A percentile compares a stretch with the other conserved stretches of the same genome.
Evolutionary conservation across 768 basidiomycete genomes (phyloP).

Genomic region (Cystobasidium tubakii): DNA sequence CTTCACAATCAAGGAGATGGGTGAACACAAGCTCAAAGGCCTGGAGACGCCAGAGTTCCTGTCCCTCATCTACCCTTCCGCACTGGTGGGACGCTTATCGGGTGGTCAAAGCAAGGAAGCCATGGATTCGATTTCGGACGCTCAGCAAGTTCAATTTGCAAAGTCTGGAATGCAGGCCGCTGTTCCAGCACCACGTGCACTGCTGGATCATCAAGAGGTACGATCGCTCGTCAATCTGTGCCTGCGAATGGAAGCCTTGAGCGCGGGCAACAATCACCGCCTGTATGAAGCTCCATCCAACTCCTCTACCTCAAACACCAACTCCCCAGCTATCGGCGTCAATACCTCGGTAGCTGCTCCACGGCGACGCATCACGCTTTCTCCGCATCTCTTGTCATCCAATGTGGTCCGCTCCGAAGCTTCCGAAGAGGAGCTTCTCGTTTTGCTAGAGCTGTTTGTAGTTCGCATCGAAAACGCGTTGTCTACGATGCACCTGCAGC

Average conservation of each 20-base stretch:
- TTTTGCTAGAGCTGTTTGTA: constrained; percentile 42
- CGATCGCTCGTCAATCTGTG: constrained; percentile 17
- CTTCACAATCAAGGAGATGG: constrained; percentile 65
- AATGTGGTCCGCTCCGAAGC: constrained; percentile 40
- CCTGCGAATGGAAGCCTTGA: constrained; percentile 35
- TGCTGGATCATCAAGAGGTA: constrained; percentile 32
- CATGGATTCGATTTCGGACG: not conserved
- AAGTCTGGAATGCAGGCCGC: not conserved
- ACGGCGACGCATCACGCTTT: constrained; percentile 29
- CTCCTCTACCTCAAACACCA: constrained; percentile 1
- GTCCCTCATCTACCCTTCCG: constrained; percentile 72
- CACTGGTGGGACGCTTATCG: constrained; percentile 53
- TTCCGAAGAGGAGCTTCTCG: constrained; percentile 44
- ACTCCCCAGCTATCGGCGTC: constrained; percentile 28
- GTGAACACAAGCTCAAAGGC: constrained; percentile 89
- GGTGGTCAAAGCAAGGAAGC: constrained; percentile 35
- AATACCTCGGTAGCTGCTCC: constrained; percentile 37
- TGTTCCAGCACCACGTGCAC: not conserved
- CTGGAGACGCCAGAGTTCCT: constrained; percentile 83
- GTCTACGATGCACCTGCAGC: constrained; percentile 41
- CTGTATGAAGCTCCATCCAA: constrained; percentile 16
- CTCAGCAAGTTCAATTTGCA: not conserved
- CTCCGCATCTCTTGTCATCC: constrained; percentile 5
- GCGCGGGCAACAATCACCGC: constrained; percentile 16
- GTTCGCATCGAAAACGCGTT: constrained; percentile 44